Evolutionary conservation across 164 flowering plant species (phyloP), one percentile per base, ranked within the genome.

Genomic region (Nymphaea thermarum): DNA sequence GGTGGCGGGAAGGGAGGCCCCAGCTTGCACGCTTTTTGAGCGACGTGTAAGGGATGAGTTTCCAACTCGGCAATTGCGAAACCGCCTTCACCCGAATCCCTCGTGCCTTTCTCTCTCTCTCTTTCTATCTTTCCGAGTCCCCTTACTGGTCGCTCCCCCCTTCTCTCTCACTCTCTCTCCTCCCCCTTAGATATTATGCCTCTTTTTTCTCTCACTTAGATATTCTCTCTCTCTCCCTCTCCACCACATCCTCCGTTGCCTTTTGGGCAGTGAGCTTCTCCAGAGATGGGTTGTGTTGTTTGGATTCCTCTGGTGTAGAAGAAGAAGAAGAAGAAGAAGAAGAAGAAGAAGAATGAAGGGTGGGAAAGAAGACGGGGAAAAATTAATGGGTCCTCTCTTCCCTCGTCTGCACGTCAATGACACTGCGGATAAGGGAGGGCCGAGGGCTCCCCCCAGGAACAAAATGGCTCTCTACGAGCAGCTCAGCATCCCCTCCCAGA

Each of bases 381-480:
- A 51, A 51, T 18, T 66, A 43, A 67, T 68, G 70, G 80, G 80
- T n/a, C 91, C 93, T 61, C 64, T 89, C 87, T 91, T 89, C 74
- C 97, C 95, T 4, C 83, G 93, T 84, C 81, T 89, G 68, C 95
- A 88, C 82, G 86, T 90, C 53, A 86, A 85, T 76, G 96, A 90
- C 79, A 72, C 86, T 41, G 12, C 57, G 12, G 93, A 87, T 70
- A 87, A 82, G 82, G 91, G 95, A 72, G 95, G 91, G 63, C 91
- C 93, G 61, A 84, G 84, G 68, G 86, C 93, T 43, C 96, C 95
- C 72, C 96, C 98, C 15, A 87, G 95, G 78, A 93, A 93, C 71
- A 90, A 87, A 79, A 93, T 93, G 95, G 91, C 95, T 68, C 84
- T 93, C 47, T 87, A 88, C 75, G 93, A 90, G 68, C 93, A 86